Base-by-base conservation (phyloP, 192 early-diverging fungal species). In the Pilobolus umbonatus region DNA sequence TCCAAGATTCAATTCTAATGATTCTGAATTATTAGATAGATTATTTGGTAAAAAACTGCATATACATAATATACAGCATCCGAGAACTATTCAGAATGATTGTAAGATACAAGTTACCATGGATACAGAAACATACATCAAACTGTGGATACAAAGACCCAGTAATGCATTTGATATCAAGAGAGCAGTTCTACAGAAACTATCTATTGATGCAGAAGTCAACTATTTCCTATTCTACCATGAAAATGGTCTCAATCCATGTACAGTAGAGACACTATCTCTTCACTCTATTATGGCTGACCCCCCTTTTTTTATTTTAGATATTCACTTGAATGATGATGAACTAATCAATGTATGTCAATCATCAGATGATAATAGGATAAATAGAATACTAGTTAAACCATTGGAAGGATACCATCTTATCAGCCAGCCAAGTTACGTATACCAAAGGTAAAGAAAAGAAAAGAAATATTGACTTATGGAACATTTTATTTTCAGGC, bases 271-370 rank as follows among this genome's bases (percentile, higher is more conserved):
- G n/a, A 30, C 6, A 25, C 17, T 42, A 42, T 42, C 5, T 42
- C 6, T n/a, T 11, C 26, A 5, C 11, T 36, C 19, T 31, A 8
- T 36, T 35, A 21, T 29, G 11, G 14, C 25, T 38, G 14, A 28
- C 14, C 30, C 34, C 22, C 46, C 2, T 48, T 19, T 31, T 29
- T 38, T 12, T 32, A 34, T 30, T 24, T 42, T 24, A 68, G 60
- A 55, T 51, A 34, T 49, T 11, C 44, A 40, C 22, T 53, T 68
- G 28, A 45, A 24, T n/a, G 35, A 52, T 36, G 47, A 61, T 17
- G 43, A 61, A 32, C 19, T 68, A 31, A 46, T 68, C 17, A 31
- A 61, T 26, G 21, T 68, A 31, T 68, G 66, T 36, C 51, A 55
- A 43, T 42, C 42, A 36, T 59, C 66, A 34, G 60, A 55, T 26